Base-by-base conservation (phyloP, 2,329 filamentous ascomycete genomes). In the Talaromyces rugulosus region DNA sequence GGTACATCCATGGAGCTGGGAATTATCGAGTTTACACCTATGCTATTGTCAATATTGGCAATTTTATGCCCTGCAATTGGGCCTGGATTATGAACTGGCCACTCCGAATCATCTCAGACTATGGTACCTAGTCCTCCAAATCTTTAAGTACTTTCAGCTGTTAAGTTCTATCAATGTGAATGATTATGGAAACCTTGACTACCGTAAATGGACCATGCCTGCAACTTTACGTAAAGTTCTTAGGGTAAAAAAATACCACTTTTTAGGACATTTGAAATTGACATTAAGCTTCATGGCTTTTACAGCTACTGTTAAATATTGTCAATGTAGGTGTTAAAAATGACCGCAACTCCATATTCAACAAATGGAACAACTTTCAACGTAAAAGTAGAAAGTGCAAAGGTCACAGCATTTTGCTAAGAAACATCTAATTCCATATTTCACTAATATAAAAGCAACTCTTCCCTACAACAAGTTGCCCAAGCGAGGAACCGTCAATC, bases 31-130 rank as follows among this genome's bases (percentile, higher is more conserved):
- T 62, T 33, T 50, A 59, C 30, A 47, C 31, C 11, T 23, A 27
- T 44, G 33, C 56, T 40, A 16, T 59, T 18, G 6, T 16, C 5
- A 52, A 23, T 18, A 59, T 62, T 42, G 14, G 30, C 8, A 42
- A 30, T 5, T 18, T 30, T 5, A 33, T 62, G 31, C 31, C 61
- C 7, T n/a, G 1, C 23, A 31, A 53, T 5, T 59, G 52, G 61
- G 12, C 28, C 27, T 62, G 56, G 61, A 40, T 62, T 30, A 56
- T 62, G 57, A 42, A 59, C 9, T 62, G 61, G 61, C 61, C 61
- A 7, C 9, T 33, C 18, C n/a, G 18, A 40, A n/a, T 62, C 8
- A 50, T 56, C 42, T 59, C 51, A 16, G 23, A 56, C 5, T n/a
- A 33, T 18, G 12, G 9, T 56, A 27, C 18, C 8, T 47, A 47